Conservation (phyloP, 73 alveolate genomes). For the Stentor roeselii region DNA sequence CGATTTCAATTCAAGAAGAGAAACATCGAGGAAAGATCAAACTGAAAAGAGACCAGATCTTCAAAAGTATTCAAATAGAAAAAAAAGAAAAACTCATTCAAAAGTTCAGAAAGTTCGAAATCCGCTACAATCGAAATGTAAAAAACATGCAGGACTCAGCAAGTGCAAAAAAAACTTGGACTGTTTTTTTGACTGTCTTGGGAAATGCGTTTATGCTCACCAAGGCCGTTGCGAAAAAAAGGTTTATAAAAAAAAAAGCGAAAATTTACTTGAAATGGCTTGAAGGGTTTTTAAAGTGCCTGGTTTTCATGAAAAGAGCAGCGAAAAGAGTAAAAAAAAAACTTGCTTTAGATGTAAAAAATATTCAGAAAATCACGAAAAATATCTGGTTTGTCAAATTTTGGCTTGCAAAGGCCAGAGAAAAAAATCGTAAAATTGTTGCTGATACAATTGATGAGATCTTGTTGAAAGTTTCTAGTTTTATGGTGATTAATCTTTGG, state of each 20-base stretch:
- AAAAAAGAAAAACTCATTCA: neutral
- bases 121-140: neutral
- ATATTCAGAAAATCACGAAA: neutral
- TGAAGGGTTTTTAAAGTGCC: neutral
- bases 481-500: too few relatives aligned
- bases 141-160: neutral
- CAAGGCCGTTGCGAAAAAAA: neutral
- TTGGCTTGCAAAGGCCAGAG: too few relatives aligned
- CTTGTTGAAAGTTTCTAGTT: too few relatives aligned
- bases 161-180: neutral
- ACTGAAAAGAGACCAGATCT: neutral
- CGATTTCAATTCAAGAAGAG: neutral
- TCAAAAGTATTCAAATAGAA: too few relatives aligned
- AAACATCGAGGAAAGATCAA: neutral
- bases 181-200: neutral
- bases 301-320: neutral
- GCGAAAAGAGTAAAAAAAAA: too few relatives aligned
- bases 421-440: too few relatives aligned
- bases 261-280: neutral
- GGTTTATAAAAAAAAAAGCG: neutral
- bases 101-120: neutral
- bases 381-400: too few relatives aligned
- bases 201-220: neutral
- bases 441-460: too few relatives aligned
- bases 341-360: neutral